Conservation (phyloP, 805 yeast species). For the Torulaspora maleeae region DNA sequence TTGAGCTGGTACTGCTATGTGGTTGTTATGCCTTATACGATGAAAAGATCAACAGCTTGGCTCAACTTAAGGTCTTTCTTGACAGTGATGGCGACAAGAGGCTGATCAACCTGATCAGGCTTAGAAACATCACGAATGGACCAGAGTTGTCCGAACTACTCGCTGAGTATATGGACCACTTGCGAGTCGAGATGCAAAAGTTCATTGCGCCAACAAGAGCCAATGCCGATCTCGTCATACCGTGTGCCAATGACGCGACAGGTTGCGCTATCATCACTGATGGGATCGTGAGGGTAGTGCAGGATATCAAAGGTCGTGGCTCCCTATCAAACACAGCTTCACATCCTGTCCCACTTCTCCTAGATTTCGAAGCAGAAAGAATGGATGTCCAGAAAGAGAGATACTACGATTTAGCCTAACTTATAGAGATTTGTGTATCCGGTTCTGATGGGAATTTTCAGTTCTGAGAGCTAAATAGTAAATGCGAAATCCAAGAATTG, state of each 20-base stretch:
- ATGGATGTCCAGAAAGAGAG: constrained; percentile 33
- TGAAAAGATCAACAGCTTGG: constrained; percentile 46
- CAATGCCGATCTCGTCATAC: constrained; percentile 33
- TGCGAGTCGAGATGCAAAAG: constrained; percentile 32
- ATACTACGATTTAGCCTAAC: constrained; percentile 28
- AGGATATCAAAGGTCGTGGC: constrained; percentile 18
- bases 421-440: not conserved
- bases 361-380: constrained; percentile 31
- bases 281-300: constrained; percentile 32
- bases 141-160: constrained; percentile 22
- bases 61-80: constrained; percentile 66
- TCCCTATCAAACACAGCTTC: not conserved
- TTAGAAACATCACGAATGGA: constrained; percentile 12
- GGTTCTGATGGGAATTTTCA: not conserved
- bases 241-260: constrained; percentile 26
- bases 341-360: constrained; percentile 17
- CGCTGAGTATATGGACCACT: constrained; percentile 28
- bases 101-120: constrained; percentile 66
- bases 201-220: constrained; percentile 32
- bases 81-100: constrained; percentile 85
- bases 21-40: constrained; percentile 81
- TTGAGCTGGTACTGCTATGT: constrained; percentile 48
- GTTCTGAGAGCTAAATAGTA: not conserved
- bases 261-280: constrained; percentile 31
- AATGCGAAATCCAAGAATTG: constrained; percentile 3